Evolutionary conservation across 2,329 filamentous ascomycete species (phyloP).

Genomic region (Geosmithia morbida): DNA sequence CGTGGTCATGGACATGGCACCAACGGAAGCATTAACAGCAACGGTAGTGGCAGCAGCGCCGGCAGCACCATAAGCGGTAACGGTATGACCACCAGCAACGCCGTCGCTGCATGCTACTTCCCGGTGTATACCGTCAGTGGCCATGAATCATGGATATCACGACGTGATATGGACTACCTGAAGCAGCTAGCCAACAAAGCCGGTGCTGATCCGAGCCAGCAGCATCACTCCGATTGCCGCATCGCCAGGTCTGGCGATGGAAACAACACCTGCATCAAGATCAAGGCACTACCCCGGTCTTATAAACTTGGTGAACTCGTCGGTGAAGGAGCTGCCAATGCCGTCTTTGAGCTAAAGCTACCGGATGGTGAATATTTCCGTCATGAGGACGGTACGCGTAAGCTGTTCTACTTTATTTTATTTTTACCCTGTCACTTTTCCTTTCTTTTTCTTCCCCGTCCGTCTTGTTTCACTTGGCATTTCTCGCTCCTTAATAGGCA

Average conservation of each 20-base stretch:
- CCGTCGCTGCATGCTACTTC: background rate
- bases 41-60: background rate
- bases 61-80: background rate
- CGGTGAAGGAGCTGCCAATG: conserved; percentile 63
- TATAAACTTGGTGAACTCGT: conserved; percentile 25
- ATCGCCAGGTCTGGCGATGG: conserved; percentile 1
- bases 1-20: background rate
- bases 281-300: conserved; percentile 18
- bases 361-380: conserved; percentile 11
- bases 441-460: background rate
- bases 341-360: conserved; percentile 49
- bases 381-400: conserved; percentile 7
- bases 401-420: conserved; percentile 2
- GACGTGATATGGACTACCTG: conserved; percentile 9
- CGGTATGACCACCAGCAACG: background rate
- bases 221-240: too few species aligned
- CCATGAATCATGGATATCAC: conserved; percentile 8
- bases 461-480: background rate
- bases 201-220: background rate
- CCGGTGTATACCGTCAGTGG: background rate
- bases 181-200: conserved; percentile 3
- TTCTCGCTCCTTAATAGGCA: background rate
- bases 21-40: background rate
- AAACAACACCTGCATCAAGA: background rate
- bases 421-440: background rate